Evolutionary conservation across 768 basidiomycete species (phyloP), one percentile per base, ranked within the genome.

Genomic region (Leccinellum rugosiceps): DNA sequence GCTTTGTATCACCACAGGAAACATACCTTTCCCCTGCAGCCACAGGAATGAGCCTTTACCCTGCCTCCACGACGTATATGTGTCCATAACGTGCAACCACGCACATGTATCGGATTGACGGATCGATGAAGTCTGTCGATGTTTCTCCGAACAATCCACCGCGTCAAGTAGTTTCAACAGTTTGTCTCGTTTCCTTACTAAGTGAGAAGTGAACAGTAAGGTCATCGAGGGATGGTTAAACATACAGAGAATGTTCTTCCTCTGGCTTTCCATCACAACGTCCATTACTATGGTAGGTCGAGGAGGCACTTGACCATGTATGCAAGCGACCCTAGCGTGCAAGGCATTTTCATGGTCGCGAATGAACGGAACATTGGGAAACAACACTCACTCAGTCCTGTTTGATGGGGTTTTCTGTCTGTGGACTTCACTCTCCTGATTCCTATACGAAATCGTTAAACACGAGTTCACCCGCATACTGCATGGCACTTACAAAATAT

Each of bases 11-110:
- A 38, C 23, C n/a, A n/a, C 3, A 23, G 25, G 32, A 14, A 15
- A 28, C 11, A 66, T 19, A 66, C 63, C 64, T 52, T 65, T 67
- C 2, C 63, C 66, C 4, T 52, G 35, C 6, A 67, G 6, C 59
- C 60, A 67, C 34, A 67, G 8, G 15, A 67, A 52, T 8, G 45
- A 25, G 6, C 14, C 30, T 7, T 30, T n/a, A 2, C 56, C 52
- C 6, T 35, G 47, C 15, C 14, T 59, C 63, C 60, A 64, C 13
- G 38, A 52, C 15, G 4, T 51, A 19, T 61, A 64, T 0, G 14
- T 30, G 11, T 50, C 35, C 3, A 31, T 35, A 10, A n/a, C 11
- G 17, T 34, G 55, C 3, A 66, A 38, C 65, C 62, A 64, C 9
- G 6, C 31, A 52, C 65, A 66, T 5, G 57, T 65, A 23, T 34